Evolutionary conservation across 345 rosid genomes (phyloP), one percentile per base, ranked within the genome.

Genomic region (Punica granatum): DNA sequence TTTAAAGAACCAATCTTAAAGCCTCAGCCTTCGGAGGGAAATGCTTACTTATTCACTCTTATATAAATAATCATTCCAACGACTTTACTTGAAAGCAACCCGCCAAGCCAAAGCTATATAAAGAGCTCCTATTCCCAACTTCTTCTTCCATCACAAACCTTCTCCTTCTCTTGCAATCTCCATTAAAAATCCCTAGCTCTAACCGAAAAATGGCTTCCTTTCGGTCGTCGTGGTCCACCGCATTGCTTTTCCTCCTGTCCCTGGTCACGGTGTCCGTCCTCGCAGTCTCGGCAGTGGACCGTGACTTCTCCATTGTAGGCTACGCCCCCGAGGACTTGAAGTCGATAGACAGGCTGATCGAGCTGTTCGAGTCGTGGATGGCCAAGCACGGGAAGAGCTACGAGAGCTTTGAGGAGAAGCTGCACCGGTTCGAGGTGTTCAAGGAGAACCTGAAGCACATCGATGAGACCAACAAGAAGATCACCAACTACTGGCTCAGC

Each of bases 301-400:
- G 61, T 56, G 97, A 92, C 44, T 86, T 86, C 80, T 92, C 98
- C 60, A 92, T 86, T 0, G 76, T 88, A 30, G 98, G 95, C 11
- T 90, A 86, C 60, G 78, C 86, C 0, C 87, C 84, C 0, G 86
- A 88, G 51, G 82, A 92, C 60, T 69, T 90, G 67, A 68, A 79
- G 49, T 86, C 89, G 71, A 73, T 73, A 2, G 86, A 79, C n/a
- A 82, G 73, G 19, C 87, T 90, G 54, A 60, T 83, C 8, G 82
- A 88, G 68, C 85, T 90, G 26, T 92, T 90, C 26, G 95, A 90
- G 53, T 75, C 79, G 23, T 90, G 98, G 97, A 79, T 84, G 77
- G 82, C 82, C 1, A 85, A 84, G 69, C 92, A 90, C 60, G 81
- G 75, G 65, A 92, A 83, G 75, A 74, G 74, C 56, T 90, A 88